phyloP scores from a whole-genome alignment of 2,329 filamentous ascomycete genomes.

The Aspergillus neoniger region DNA sequence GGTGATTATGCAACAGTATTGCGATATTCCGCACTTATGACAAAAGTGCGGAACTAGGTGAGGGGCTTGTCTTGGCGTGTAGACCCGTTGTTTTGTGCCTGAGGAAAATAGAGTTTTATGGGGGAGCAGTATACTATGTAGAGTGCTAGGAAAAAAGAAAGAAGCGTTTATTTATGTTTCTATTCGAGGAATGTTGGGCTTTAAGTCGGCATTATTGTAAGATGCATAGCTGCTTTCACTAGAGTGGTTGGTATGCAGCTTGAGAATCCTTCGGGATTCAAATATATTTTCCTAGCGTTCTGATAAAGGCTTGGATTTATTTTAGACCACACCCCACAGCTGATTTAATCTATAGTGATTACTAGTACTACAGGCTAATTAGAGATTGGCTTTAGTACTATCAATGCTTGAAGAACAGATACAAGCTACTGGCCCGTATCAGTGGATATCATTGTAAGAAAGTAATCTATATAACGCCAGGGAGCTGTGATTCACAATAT shows the following conservation, averaged over 20 bases:
- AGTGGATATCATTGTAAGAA: background rate
- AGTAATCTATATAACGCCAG: background rate
- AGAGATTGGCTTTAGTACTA: too few relatives aligned
- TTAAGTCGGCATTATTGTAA: background rate
- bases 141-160: background rate
- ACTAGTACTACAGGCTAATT: too few relatives aligned
- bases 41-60: slow-evolving; percentile 24
- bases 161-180: too few relatives aligned
- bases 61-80: background rate
- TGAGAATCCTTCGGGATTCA: background rate
- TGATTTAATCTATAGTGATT: too few relatives aligned
- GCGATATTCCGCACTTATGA: slow-evolving; percentile 27
- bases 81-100: too few relatives aligned
- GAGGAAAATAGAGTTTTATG: too few relatives aligned
- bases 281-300: background rate
- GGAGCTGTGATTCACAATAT: background rate
- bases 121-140: too few relatives aligned
- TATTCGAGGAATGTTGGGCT: too few relatives aligned
- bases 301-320: too few relatives aligned
- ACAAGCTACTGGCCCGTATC: background rate
- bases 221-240: background rate
- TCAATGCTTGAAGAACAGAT: background rate
- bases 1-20: slow-evolving; percentile 10
- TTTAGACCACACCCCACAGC: too few relatives aligned
- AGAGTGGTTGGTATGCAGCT: background rate